Base-by-base conservation (phyloP, 2,329 filamentous ascomycete species). In the Penicillium sp. region DNA sequence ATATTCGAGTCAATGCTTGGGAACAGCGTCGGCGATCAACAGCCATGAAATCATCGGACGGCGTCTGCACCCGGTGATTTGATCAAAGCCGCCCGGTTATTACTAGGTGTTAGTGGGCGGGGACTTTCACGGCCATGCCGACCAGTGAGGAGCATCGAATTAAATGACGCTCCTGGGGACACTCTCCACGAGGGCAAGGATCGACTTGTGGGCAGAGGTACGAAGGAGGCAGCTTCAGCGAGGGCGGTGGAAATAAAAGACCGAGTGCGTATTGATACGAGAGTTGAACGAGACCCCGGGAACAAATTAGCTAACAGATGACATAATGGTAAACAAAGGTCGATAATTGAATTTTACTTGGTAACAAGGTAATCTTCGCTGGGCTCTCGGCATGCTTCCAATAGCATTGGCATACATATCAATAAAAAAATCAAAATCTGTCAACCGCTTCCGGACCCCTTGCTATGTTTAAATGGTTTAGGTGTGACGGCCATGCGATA, bases 81-180 rank as follows among this genome's bases (percentile, higher is more conserved):
- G 65, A 57, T 57, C 29, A 48, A 54, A 33, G 58, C 51, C 50
- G 56, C 37, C 38, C 52, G 27, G n/a, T 48, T 57, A 62, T 57
- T 58, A 64, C 55, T 50, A 43, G 42, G 21, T 52, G 54, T 50
- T 60, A 64, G 58, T 50, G 53, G 41, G 55, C 43, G 64, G 63
- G 42, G 57, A 46, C 42, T 25, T 45, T 43, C 48, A 31, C 53
- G 62, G 58, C 23, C 15, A 17, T 25, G 6, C n/a, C 6, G 35
- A 53, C 65, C 60, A 67, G 33, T 67, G 5, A 60, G 19, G n/a
- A 29, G 47, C 25, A 43, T 48, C 42, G 52, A 67, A 67, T 64
- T 63, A 66, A 67, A 67, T 67, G 65, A 55, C 64, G 63, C 63
- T 57, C 61, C 49, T 62, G 62, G 61, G 59, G 50, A 60, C 50